These are phyloP conservation scores for Colletotrichum chlorophyti DNA, from an alignment of 2,329 filamentous ascomycete genomes.

Conservation along the genomic window DNA sequence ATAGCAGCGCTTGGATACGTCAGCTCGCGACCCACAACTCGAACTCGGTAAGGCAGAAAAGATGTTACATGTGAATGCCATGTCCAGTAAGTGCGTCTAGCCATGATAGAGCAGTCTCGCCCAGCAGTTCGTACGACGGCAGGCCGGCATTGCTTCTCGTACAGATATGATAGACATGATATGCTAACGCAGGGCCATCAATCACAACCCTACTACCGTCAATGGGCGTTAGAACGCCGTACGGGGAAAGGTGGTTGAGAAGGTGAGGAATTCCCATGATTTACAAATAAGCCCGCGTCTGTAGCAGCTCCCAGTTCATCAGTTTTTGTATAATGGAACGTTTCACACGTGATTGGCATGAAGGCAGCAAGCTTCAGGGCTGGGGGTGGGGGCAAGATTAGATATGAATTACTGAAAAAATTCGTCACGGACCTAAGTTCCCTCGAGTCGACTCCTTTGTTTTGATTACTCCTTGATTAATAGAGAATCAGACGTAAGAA, in stretches of 20 bases:
- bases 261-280: constrained; percentile 68
- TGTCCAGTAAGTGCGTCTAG: constrained; percentile 63
- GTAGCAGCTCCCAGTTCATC: too few species aligned
- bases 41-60: constrained; percentile 9
- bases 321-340: too few species aligned
- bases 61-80: constrained; percentile 66
- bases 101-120: constrained; percentile 64
- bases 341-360: too few species aligned
- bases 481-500: too few species aligned
- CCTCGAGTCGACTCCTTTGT: too few species aligned
- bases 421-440: too few species aligned
- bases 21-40: neutral
- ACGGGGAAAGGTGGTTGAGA: constrained; percentile 58
- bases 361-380: too few species aligned
- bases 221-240: constrained; percentile 52
- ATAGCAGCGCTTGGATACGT: constrained; percentile 63
- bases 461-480: too few species aligned
- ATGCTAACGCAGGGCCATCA: constrained; percentile 81
- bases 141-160: constrained; percentile 57
- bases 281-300: neutral
- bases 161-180: constrained; percentile 71
- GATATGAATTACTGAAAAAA: too few species aligned
- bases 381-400: too few species aligned
- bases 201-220: constrained; percentile 58
- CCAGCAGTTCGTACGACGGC: constrained; percentile 70